phyloP scores from a whole-genome alignment of 208 protist species.

The Wallacemonas rigidus region DNA sequence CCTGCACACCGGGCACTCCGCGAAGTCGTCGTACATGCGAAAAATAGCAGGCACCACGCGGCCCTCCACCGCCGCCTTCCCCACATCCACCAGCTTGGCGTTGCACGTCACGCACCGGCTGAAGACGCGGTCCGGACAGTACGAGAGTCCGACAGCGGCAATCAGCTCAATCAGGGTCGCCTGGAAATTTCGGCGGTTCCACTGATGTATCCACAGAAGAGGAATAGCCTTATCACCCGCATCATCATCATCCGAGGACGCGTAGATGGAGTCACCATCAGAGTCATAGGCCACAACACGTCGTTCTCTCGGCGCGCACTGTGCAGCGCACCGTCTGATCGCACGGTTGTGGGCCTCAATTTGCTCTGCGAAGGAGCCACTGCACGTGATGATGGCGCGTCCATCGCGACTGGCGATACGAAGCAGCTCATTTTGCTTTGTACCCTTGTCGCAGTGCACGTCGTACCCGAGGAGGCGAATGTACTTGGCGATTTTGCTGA shows the following conservation, averaged over 20 bases:
- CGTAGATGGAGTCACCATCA: conserved; percentile 75
- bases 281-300: conserved; percentile 74
- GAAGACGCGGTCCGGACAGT: conserved; percentile 43
- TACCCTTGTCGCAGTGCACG: conserved; percentile 45
- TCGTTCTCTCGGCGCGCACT: background rate
- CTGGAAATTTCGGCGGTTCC: conserved; percentile 42
- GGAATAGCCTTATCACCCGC: conserved; percentile 25
- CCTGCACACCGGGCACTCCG: conserved; percentile 59
- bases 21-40: conserved; percentile 70
- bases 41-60: conserved; percentile 63
- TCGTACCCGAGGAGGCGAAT: conserved; percentile 79
- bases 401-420: conserved; percentile 29
- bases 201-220: conserved; percentile 42
- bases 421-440: conserved; percentile 47
- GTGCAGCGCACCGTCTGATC: background rate
- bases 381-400: conserved; percentile 55
- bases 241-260: conserved; percentile 26
- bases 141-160: conserved; percentile 32
- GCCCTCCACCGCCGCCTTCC: conserved; percentile 36
- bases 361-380: conserved; percentile 32
- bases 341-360: conserved; percentile 48
- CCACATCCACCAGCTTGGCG: conserved; percentile 39
- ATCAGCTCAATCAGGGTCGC: conserved; percentile 52
- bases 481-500: conserved; percentile 78
- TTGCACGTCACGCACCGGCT: conserved; percentile 77